phyloP scores from a whole-genome alignment of 495 filamentous ascomycete species.

The Penicillium atrosanguineum region DNA sequence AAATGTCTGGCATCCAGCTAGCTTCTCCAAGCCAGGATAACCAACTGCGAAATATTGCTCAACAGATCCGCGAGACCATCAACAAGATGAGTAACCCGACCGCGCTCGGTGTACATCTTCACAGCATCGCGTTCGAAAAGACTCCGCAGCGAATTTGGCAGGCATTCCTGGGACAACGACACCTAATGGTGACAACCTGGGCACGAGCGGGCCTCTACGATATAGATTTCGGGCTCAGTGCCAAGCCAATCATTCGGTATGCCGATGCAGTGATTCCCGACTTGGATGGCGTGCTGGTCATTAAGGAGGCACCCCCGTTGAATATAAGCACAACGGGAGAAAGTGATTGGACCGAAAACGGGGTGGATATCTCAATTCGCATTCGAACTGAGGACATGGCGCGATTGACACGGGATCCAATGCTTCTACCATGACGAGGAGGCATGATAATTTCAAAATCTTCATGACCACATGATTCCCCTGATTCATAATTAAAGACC shows the following conservation, averaged over 20 bases:
- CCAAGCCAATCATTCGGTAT: constrained; percentile 16
- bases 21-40: constrained; percentile 1
- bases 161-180: constrained; percentile 28
- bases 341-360: constrained; percentile 19
- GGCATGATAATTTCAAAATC: background rate
- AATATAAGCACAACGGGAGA: background rate
- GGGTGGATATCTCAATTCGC: constrained; percentile 28
- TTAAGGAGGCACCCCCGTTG: constrained; percentile 28
- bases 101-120: constrained; percentile 23
- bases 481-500: background rate
- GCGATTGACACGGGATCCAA: constrained; percentile 18
- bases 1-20: constrained; percentile 15
- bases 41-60: background rate
- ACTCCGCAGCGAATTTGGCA: constrained; percentile 36
- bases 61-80: constrained; percentile 27
- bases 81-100: constrained; percentile 11
- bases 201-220: constrained; percentile 25
- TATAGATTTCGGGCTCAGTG: constrained; percentile 23
- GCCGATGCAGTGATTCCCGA: constrained; percentile 22
- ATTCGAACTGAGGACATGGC: constrained; percentile 26
- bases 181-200: constrained; percentile 34
- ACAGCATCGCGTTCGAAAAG: constrained; percentile 27
- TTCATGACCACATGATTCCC: background rate
- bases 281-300: constrained; percentile 26
- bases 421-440: constrained; percentile 7